A percentile compares a stretch with the other conserved stretches of the same genome.
These are phyloP conservation scores for Fusarium veterinarium DNA, from an alignment of 2,329 filamentous ascomycete genomes.

Conservation along the genomic window DNA sequence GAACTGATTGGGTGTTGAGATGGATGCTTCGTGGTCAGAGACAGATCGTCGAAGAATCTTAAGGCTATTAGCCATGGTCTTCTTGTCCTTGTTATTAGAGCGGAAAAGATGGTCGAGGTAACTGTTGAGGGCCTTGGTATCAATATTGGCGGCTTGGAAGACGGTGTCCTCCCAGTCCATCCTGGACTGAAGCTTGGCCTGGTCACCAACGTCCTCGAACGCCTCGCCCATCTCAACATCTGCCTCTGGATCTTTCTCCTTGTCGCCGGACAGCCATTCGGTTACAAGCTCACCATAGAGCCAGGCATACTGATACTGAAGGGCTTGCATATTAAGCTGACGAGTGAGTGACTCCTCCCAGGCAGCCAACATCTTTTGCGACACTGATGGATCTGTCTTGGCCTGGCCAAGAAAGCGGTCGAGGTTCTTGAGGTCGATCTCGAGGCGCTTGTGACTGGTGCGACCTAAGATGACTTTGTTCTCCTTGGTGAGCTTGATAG, in stretches of 20 bases:
- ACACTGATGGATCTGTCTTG: constrained; percentile 55
- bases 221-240: constrained; percentile 48
- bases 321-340: constrained; percentile 55
- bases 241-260: constrained; percentile 19
- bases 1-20: constrained; percentile 52
- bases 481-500: constrained; percentile 46
- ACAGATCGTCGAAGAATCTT: constrained; percentile 45
- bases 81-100: constrained; percentile 35
- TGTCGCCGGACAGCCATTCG: constrained; percentile 56
- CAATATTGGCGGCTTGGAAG: constrained; percentile 54
- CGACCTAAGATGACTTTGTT: constrained; percentile 38
- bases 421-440: constrained; percentile 53
- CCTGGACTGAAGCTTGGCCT: constrained; percentile 53
- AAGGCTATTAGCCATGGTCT: constrained; percentile 41
- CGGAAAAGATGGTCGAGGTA: constrained; percentile 58
- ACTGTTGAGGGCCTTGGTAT: constrained; percentile 50
- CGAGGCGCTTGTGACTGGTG: constrained; percentile 45
- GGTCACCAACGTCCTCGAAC: constrained; percentile 56
- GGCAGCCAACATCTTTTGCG: constrained; percentile 45
- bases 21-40: constrained; percentile 46
- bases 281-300: constrained; percentile 60
- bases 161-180: constrained; percentile 58
- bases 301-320: constrained; percentile 57
- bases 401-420: constrained; percentile 55
- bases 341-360: constrained; percentile 53